These are phyloP conservation scores for Funneliformis caledonium DNA, from an alignment of 371 early-diverging fungal species.

Conservation along the genomic window DNA sequence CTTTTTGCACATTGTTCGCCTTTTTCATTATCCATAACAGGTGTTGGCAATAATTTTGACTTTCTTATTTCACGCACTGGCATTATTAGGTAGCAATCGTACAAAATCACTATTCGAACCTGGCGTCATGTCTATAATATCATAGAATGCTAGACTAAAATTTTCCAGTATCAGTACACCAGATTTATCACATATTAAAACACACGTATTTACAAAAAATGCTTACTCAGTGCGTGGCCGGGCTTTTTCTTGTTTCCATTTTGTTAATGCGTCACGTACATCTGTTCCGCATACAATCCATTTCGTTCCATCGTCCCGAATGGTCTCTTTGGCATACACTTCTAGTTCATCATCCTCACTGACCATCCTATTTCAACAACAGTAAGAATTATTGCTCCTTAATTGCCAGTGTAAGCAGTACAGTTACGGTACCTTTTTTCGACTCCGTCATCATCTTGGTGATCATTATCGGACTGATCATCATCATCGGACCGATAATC, in stretches of 20 bases:
- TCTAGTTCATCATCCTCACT: slow-evolving; percentile 13
- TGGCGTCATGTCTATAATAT: neutral
- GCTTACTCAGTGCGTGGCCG: slow-evolving; percentile 26
- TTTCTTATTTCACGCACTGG: slow-evolving; percentile 8
- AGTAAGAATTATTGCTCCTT: neutral
- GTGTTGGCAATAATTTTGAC: neutral
- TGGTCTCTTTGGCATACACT: slow-evolving; percentile 3
- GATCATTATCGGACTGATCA: no score
- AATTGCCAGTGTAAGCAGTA: slow-evolving; percentile 1
- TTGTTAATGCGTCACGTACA: slow-evolving; percentile 13
- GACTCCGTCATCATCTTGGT: no score
- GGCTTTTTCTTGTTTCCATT: slow-evolving; percentile 8
- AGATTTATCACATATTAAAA: no score
- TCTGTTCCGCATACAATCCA: slow-evolving; percentile 11
- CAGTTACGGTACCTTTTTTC: neutral
- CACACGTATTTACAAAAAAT: slow-evolving; percentile 12
- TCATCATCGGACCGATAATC: no score
- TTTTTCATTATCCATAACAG: neutral
- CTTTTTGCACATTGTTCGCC: no score
- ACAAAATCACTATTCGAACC: slow-evolving; percentile 16
- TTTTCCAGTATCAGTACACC: neutral
- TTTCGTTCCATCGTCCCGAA: neutral
- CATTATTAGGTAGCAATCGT: neutral
- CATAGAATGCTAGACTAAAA: slow-evolving; percentile 18
- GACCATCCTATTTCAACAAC: slow-evolving; percentile 17